phyloP scores from a whole-genome alignment of 192 early-diverging fungal genomes.

The Coemansia sp. region DNA sequence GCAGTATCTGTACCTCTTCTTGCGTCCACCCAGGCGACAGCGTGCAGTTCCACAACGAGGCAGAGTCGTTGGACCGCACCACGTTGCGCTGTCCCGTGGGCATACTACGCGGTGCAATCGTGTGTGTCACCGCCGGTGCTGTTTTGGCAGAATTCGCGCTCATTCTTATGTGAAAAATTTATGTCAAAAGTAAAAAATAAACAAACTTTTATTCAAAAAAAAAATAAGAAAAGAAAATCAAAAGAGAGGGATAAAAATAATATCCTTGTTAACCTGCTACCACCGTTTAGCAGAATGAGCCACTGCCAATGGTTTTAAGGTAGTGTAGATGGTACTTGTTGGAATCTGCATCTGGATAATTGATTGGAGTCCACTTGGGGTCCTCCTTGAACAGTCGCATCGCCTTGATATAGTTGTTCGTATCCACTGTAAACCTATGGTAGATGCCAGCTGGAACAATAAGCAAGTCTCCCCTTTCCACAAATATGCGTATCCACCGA shows the following conservation, averaged over 20 bases:
- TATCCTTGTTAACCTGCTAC: too few species aligned
- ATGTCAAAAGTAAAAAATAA: constrained; percentile 8
- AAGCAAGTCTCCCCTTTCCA: constrained; percentile 77
- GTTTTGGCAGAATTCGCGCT: constrained; percentile 7
- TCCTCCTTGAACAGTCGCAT: constrained; percentile 86
- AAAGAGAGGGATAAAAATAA: too few species aligned
- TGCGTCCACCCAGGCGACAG: constrained; percentile 91
- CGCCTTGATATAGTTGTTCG: constrained; percentile 81
- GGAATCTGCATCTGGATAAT: constrained; percentile 67
- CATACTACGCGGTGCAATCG: constrained; percentile 83
- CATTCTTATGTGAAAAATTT: neutral
- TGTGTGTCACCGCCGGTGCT: constrained; percentile 13
- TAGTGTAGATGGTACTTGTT: constrained; percentile 61
- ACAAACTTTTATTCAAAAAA: constrained; percentile 14
- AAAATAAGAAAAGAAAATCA: constrained; percentile 1
- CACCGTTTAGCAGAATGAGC: neutral
- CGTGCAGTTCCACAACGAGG: constrained; percentile 94
- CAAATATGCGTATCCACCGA: constrained; percentile 85
- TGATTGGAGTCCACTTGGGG: constrained; percentile 81
- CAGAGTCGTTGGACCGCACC: constrained; percentile 90
- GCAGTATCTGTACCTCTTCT: constrained; percentile 80
- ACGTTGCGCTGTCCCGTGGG: constrained; percentile 86
- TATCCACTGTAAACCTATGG: constrained; percentile 93
- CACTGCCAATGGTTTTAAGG: constrained; percentile 20
- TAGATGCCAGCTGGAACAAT: constrained; percentile 94